phyloP scores from a whole-genome alignment of 768 basidiomycete species.

The Mrakia gelida region DNA sequence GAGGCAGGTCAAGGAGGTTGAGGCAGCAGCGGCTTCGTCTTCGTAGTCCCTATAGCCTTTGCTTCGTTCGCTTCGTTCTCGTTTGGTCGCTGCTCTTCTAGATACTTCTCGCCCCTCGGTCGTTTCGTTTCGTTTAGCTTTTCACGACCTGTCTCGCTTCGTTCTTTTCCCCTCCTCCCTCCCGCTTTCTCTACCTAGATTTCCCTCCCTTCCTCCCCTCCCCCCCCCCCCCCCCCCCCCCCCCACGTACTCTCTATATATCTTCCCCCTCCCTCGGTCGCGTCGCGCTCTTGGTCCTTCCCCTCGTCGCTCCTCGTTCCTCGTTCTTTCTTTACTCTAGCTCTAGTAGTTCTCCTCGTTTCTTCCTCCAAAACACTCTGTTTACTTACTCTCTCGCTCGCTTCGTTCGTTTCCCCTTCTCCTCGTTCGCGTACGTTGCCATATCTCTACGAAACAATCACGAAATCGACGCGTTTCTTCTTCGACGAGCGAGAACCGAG shows the following conservation, averaged over 20 bases:
- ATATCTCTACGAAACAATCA: too few relatives aligned
- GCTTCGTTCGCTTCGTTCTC: not conserved
- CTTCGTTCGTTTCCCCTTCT: too few relatives aligned
- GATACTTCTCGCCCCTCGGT: not conserved
- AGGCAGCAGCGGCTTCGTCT: not conserved
- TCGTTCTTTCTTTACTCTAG: too few relatives aligned
- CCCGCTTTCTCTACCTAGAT: not conserved
- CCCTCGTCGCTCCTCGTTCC: not conserved
- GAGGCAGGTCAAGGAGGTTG: constrained; percentile 13
- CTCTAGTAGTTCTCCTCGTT: too few relatives aligned
- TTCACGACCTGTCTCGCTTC: not conserved
- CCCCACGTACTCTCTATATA: not conserved
- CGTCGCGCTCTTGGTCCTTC: too few relatives aligned
- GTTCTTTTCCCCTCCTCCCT: not conserved
- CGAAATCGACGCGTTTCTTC: too few relatives aligned
- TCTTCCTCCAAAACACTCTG: too few relatives aligned
- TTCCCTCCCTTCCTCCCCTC: not conserved
- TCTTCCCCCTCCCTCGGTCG: not conserved
- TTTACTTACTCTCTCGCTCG: too few relatives aligned
- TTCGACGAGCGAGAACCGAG: too few relatives aligned
- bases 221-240: not conserved
- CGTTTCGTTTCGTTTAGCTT: not conserved
- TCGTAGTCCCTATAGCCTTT: not conserved
- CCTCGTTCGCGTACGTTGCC: too few relatives aligned
- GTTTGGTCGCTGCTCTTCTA: not conserved